These are phyloP conservation scores for Colletotrichum falcatum DNA, from an alignment of 2,329 filamentous ascomycete species.

Conservation along the genomic window DNA sequence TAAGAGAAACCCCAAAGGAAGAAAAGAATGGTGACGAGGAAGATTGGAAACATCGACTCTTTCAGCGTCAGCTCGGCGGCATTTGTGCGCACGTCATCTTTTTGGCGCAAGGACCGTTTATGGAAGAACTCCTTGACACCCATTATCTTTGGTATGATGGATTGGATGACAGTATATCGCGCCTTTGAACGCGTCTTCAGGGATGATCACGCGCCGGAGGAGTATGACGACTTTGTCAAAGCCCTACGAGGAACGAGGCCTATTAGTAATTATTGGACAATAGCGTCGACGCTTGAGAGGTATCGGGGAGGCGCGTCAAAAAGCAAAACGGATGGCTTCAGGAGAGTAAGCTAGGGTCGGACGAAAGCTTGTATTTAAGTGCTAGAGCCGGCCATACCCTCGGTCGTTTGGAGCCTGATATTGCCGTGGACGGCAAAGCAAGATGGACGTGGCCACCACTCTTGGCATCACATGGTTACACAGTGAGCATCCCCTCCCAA, in stretches of 20 bases:
- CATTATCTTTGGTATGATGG: slow-evolving; percentile 51
- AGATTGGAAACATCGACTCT: slow-evolving; percentile 74
- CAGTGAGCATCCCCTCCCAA: slow-evolving; percentile 2
- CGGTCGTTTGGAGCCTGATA: slow-evolving; percentile 32
- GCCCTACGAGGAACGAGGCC: background rate
- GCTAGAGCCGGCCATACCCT: slow-evolving; percentile 27
- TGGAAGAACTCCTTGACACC: slow-evolving; percentile 58
- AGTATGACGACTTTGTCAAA: background rate
- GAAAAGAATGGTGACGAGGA: slow-evolving; percentile 64
- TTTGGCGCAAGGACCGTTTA: slow-evolving; percentile 58
- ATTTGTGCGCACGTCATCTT: slow-evolving; percentile 55
- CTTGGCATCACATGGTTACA: slow-evolving; percentile 11
- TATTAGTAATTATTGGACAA: background rate
- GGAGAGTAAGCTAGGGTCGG: slow-evolving; percentile 18
- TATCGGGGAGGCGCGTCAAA: background rate
- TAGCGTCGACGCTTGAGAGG: background rate
- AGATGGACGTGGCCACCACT: slow-evolving; percentile 2
- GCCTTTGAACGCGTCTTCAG: too few species aligned
- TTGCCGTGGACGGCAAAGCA: slow-evolving; percentile 8
- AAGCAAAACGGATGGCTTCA: background rate
- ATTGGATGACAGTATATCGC: background rate
- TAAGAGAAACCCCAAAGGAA: slow-evolving; percentile 43
- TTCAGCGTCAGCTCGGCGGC: slow-evolving; percentile 71
- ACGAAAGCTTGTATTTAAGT: slow-evolving; percentile 34
- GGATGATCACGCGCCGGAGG: background rate